Percentiles rank a stretch among this genome's conserved stretches.
phyloP scores from a whole-genome alignment of 2,329 filamentous ascomycete genomes.

The Penicillium sp. region DNA sequence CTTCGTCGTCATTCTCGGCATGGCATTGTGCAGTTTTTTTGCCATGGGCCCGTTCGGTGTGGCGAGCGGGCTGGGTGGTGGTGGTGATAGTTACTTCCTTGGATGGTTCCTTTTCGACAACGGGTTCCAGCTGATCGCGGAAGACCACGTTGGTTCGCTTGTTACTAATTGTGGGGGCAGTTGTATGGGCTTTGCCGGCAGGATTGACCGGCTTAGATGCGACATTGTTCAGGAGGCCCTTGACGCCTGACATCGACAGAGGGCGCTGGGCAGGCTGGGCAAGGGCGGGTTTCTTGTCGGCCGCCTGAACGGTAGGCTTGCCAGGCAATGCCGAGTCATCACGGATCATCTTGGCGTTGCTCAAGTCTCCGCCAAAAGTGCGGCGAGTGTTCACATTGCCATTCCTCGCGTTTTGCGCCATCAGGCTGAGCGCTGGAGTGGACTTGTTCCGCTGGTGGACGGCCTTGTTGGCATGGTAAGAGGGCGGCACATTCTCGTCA shows the following conservation, averaged over 20 bases:
- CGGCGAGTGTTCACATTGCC: slow-evolving; percentile 68
- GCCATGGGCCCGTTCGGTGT: slow-evolving; percentile 1
- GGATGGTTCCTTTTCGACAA: slow-evolving; percentile 38
- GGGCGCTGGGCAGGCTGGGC: slow-evolving; percentile 67
- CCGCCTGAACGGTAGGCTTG: slow-evolving; percentile 51
- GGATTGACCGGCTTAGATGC: slow-evolving; percentile 39
- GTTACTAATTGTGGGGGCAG: slow-evolving; percentile 33
- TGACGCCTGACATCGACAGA: slow-evolving; percentile 46
- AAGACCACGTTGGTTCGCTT: slow-evolving; percentile 61
- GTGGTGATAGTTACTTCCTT: slow-evolving; percentile 33
- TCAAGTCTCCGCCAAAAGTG: slow-evolving; percentile 75
- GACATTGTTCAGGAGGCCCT: slow-evolving; percentile 42
- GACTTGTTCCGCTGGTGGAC: slow-evolving; percentile 85
- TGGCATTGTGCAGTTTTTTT: slow-evolving; percentile 11
- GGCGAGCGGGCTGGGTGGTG: slow-evolving; percentile 11
- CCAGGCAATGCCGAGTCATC: slow-evolving; percentile 61
- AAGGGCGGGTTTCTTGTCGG: slow-evolving; percentile 22
- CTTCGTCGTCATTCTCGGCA: slow-evolving; percentile 17
- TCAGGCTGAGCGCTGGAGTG: slow-evolving; percentile 62
- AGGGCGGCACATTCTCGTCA: slow-evolving; percentile 69
- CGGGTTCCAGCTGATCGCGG: slow-evolving; percentile 52
- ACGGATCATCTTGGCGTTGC: slow-evolving; percentile 64
- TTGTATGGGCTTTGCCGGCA: slow-evolving; percentile 38
- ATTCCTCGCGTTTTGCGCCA: slow-evolving; percentile 63
- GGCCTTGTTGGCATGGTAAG: slow-evolving; percentile 57